Conservation (phyloP, 768 basidiomycete species). For the Trametes villosa region DNA sequence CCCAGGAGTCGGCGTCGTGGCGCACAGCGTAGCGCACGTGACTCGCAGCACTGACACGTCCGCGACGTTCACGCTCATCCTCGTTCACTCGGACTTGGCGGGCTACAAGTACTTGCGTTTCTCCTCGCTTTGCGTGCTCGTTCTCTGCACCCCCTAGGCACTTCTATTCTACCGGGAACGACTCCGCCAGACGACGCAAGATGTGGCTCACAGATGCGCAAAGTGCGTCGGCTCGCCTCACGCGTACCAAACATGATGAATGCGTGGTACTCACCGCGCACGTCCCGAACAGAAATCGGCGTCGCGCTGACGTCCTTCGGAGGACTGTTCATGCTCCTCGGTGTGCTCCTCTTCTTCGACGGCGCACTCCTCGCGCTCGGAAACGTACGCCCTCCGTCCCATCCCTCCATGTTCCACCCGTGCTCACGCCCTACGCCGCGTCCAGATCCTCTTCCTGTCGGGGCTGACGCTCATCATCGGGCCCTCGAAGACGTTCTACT, state of each 20-base stretch:
- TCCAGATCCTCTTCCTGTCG: conserved; percentile 90
- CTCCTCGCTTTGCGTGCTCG: background rate
- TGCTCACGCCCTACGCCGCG: background rate
- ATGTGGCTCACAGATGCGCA: conserved; percentile 75
- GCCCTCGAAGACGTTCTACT: conserved; percentile 95
- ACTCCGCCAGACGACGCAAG: background rate
- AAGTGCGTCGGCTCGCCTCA: conserved; percentile 48
- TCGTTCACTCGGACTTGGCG: background rate
- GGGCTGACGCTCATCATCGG: conserved; percentile 97
- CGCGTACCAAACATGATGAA: background rate
- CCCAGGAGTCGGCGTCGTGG: background rate
- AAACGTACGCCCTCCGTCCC: conserved; percentile 64
- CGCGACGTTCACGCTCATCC: background rate
- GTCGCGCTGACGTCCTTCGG: conserved; percentile 97
- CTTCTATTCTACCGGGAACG: conserved; percentile 6
- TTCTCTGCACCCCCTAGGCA: background rate
- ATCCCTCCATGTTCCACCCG: conserved; percentile 12
- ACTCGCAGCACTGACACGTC: conserved; percentile 1
- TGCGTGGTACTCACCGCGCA: background rate
- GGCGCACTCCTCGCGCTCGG: conserved; percentile 95
- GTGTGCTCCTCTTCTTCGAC: conserved; percentile 96
- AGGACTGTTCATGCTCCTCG: conserved; percentile 93
- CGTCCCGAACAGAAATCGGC: conserved; percentile 78
- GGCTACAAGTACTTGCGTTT: background rate
- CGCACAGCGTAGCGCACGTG: background rate